Evolutionary conservation across 2,329 filamentous ascomycete species (phyloP).

Genomic region (Venturiaceae sp.): DNA sequence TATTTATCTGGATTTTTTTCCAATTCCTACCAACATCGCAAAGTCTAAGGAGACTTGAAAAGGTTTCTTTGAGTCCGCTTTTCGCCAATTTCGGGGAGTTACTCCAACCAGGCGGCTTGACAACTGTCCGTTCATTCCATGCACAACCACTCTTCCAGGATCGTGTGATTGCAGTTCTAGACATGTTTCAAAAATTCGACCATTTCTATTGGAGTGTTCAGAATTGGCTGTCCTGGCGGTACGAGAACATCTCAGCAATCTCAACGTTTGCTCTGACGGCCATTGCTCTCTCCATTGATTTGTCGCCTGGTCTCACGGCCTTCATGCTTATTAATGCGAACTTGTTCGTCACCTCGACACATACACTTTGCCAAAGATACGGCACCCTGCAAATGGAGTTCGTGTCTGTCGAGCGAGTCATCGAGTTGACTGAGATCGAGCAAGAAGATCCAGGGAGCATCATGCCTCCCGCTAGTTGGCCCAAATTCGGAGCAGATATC

Average conservation of each 20-base stretch:
- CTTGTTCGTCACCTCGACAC: slow-evolving; percentile 57
- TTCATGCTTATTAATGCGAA: slow-evolving; percentile 70
- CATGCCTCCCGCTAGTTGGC: slow-evolving; percentile 67
- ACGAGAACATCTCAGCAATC: slow-evolving; percentile 59
- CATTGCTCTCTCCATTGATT: slow-evolving; percentile 63
- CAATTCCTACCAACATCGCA: slow-evolving; percentile 76
- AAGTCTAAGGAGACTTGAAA: slow-evolving; percentile 72
- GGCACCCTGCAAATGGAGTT: slow-evolving; percentile 87
- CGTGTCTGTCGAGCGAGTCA: slow-evolving; percentile 77
- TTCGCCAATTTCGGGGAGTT: slow-evolving; percentile 89
- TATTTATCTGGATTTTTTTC: slow-evolving; percentile 65
- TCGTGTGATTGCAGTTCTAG: slow-evolving; percentile 69
- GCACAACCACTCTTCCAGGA: slow-evolving; percentile 72
- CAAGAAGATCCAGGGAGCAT: slow-evolving; percentile 61
- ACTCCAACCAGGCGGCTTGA: slow-evolving; percentile 59
- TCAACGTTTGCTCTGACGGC: slow-evolving; percentile 66
- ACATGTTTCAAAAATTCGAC: slow-evolving; percentile 91
- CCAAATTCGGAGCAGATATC: slow-evolving; percentile 60
- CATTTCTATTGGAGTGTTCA: slow-evolving; percentile 86
- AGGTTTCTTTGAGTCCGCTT: slow-evolving; percentile 78
- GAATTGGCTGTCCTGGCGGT: slow-evolving; percentile 74
- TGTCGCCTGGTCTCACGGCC: slow-evolving; percentile 69
- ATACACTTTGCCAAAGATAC: slow-evolving; percentile 67
- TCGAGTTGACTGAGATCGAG: slow-evolving; percentile 73
- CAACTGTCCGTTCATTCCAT: slow-evolving; percentile 74